Base-by-base conservation (phyloP, 345 rosid species). In the Cardiospermum halicacabum region DNA sequence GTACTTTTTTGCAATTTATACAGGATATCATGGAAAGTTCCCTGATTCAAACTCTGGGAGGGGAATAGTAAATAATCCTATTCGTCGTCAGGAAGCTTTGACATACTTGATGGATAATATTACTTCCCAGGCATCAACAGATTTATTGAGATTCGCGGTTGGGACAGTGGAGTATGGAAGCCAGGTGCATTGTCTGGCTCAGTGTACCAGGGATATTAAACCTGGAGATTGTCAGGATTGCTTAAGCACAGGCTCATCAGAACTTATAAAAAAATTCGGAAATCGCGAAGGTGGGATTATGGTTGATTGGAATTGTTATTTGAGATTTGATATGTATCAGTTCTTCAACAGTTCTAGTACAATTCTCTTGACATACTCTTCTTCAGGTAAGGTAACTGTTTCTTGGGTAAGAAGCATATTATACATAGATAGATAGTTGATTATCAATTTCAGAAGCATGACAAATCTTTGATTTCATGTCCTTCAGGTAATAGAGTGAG, bases 181-280 rank as follows among this genome's bases (percentile, higher is more conserved):
- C 31, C 64, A 62, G 10, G 22, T 81, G 26, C 73, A 72, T 25
- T 76, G 76, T 28, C 74, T 75, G 31, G 76, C 65, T 21, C 85
- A 81, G 62, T 81, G 82, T 36, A 72, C 74, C 11, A 69, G 76
- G 53, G 85, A 75, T 69, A 71, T 75, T 19, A 1, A 58, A 1
- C 12, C 22, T 12, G 10, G 1, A n/a, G 50, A 59, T 0, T 81
- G 85, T 51, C 2, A 1, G 0, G 34, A 0, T 13, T 81, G 82
- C 43, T 73, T 81, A 51, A 1, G 0, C 5, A 2, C 18, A 11
- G 78, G 80, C 39, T 42, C 58, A 6, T 27, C 15, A 24, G 85
- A 81, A 31, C 78, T 77, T 13, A 1, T 12, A 0, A 37, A 30
- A 12, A 67, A 69, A 54, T 77, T 74, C 47, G 16, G 22, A 55